Conservation (phyloP, 2,329 filamentous ascomycete genomes). For the Tolypocladium sp. region DNA sequence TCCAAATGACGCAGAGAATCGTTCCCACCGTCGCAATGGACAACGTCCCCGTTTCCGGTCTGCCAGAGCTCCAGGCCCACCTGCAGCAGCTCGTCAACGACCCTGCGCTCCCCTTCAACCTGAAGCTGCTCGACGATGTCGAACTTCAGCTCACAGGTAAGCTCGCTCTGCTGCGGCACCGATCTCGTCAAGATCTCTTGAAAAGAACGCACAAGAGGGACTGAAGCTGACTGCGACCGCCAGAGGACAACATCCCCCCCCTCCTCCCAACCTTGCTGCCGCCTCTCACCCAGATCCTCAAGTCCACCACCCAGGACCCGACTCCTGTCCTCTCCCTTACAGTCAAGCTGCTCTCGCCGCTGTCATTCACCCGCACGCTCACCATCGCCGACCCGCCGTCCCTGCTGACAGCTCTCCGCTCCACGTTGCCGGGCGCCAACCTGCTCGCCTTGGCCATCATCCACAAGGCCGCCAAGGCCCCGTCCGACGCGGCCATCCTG, state of each 20-base stretch:
- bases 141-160: slow-evolving; percentile 48
- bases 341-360: slow-evolving; percentile 44
- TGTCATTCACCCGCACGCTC: slow-evolving; percentile 42
- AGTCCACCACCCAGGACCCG: slow-evolving; percentile 40
- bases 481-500: slow-evolving; percentile 40
- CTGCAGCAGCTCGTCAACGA: slow-evolving; percentile 39
- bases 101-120: slow-evolving; percentile 30
- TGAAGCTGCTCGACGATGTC: slow-evolving; percentile 48
- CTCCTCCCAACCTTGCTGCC: slow-evolving; percentile 45
- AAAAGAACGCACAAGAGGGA: neutral
- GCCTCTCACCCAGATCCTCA: slow-evolving; percentile 42
- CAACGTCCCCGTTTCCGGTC: slow-evolving; percentile 36
- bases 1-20: slow-evolving; percentile 18
- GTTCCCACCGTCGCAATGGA: slow-evolving; percentile 30
- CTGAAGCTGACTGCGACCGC: neutral
- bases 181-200: neutral
- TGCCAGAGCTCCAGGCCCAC: slow-evolving; percentile 46
- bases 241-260: slow-evolving; percentile 42
- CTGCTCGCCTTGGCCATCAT: slow-evolving; percentile 48
- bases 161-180: neutral
- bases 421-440: slow-evolving; percentile 46
- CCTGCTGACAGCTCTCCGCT: slow-evolving; percentile 42
- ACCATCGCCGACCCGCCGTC: slow-evolving; percentile 40
- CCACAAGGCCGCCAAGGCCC: slow-evolving; percentile 41
- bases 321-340: slow-evolving; percentile 41